These are phyloP conservation scores for Penicillium psychrosexuale DNA, from an alignment of 2,329 filamentous ascomycete species.

Conservation along the genomic window DNA sequence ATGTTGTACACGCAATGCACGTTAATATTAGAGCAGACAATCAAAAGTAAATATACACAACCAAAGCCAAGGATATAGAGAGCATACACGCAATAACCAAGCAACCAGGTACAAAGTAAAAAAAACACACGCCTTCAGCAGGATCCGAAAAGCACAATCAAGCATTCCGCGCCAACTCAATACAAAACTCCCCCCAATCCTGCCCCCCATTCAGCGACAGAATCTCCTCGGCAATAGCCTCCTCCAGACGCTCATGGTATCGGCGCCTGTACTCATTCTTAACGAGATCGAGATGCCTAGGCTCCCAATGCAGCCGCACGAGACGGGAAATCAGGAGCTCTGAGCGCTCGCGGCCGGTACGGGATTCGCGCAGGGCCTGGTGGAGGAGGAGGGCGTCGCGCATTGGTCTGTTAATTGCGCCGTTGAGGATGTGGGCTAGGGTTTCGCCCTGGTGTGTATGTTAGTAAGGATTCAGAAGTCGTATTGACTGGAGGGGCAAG, in stretches of 20 bases:
- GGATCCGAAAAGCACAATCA: neutral
- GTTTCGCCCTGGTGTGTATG: slow-evolving; percentile 70
- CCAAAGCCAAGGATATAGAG: no score
- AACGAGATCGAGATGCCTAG: slow-evolving; percentile 72
- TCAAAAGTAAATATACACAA: no score
- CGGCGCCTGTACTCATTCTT: slow-evolving; percentile 76
- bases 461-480: slow-evolving; percentile 10
- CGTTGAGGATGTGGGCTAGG: slow-evolving; percentile 91
- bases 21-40: no score
- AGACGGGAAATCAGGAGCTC: slow-evolving; percentile 85
- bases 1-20: no score
- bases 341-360: slow-evolving; percentile 68
- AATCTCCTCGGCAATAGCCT: slow-evolving; percentile 74
- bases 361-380: slow-evolving; percentile 77
- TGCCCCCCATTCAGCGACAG: slow-evolving; percentile 49
- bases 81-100: no score
- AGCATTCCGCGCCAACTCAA: slow-evolving; percentile 52
- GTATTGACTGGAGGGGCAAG: no score
- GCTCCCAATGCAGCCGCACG: slow-evolving; percentile 90
- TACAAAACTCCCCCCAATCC: slow-evolving; percentile 74
- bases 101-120: no score
- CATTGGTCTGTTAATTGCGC: slow-evolving; percentile 91
- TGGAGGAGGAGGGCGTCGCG: slow-evolving; percentile 87
- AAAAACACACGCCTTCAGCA: no score
- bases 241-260: slow-evolving; percentile 70